Conservation (phyloP, 2,329 filamentous ascomycete species). For the Hymenoscyphus scutula region DNA sequence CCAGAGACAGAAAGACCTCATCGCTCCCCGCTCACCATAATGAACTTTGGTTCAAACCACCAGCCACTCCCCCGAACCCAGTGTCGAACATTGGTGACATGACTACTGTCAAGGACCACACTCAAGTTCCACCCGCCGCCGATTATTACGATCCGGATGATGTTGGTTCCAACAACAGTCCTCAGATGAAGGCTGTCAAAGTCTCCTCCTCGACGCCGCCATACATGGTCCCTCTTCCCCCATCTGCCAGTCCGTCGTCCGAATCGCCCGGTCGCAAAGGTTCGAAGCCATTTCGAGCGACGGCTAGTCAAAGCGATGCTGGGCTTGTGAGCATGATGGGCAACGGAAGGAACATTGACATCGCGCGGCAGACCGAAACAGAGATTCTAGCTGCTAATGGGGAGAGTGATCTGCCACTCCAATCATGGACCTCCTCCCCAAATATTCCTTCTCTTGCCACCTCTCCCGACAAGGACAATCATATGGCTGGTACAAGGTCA, state of each 20-base stretch:
- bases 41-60: too few species aligned
- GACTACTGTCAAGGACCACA: too few species aligned
- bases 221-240: conserved; percentile 44
- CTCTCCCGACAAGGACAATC: too few species aligned
- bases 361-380: conserved; percentile 56
- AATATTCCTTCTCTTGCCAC: too few species aligned
- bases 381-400: conserved; percentile 50
- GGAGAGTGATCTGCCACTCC: too few species aligned
- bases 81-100: too few species aligned
- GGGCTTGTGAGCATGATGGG: conserved; percentile 66
- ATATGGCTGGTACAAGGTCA: too few species aligned
- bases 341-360: conserved; percentile 61
- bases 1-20: too few species aligned
- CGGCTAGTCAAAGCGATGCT: conserved; percentile 58
- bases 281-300: conserved; percentile 21
- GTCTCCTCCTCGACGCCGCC: conserved; percentile 52
- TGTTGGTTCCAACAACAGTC: conserved; percentile 43
- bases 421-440: too few species aligned
- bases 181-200: conserved; percentile 41
- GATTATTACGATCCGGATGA: conserved; percentile 49
- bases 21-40: too few species aligned
- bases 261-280: conserved; percentile 27
- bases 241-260: conserved; percentile 43
- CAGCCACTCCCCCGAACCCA: too few species aligned
- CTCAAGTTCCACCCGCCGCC: too few species aligned